phyloP scores from a whole-genome alignment of 2,329 filamentous ascomycete species.

The Hymenoscyphus albidus region DNA sequence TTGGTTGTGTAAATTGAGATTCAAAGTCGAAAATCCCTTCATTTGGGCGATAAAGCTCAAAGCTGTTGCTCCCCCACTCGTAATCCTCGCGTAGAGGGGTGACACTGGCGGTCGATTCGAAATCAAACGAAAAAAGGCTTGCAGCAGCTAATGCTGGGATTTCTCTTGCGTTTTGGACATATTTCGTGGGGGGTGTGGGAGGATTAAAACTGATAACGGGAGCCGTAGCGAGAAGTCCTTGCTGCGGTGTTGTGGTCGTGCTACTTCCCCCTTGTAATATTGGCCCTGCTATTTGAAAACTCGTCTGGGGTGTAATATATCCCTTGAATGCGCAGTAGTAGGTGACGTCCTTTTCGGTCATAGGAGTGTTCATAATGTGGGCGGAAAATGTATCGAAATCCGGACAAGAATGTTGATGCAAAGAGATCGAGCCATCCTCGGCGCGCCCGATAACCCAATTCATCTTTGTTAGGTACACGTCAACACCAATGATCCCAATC shows the following conservation, averaged over 20 bases:
- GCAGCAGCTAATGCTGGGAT: background rate
- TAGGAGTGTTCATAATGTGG: slow-evolving; percentile 19
- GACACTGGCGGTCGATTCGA: background rate
- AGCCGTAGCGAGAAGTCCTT: slow-evolving; percentile 20
- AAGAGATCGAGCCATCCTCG: slow-evolving; percentile 13
- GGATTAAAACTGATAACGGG: slow-evolving; percentile 8
- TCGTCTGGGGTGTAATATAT: slow-evolving; percentile 17
- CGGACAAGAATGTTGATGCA: slow-evolving; percentile 19
- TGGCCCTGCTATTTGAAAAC: slow-evolving; percentile 9
- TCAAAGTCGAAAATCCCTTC: slow-evolving; percentile 7
- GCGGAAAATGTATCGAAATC: slow-evolving; percentile 18
- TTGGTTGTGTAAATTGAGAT: background rate
- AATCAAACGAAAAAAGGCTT: slow-evolving; percentile 9
- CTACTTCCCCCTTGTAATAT: background rate
- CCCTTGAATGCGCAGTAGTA: slow-evolving; percentile 21
- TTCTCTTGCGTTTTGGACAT: background rate
- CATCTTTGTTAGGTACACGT: slow-evolving; percentile 23
- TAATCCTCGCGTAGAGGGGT: background rate
- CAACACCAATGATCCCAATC: slow-evolving; percentile 24
- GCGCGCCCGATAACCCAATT: slow-evolving; percentile 20
- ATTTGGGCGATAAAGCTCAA: slow-evolving; percentile 1
- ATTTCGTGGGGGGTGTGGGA: background rate
- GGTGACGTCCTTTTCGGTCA: slow-evolving; percentile 26
- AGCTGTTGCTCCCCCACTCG: background rate
- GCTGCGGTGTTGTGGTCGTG: slow-evolving; percentile 11